phyloP scores from a whole-genome alignment of 768 basidiomycete genomes.

The Mrakia gelida region DNA sequence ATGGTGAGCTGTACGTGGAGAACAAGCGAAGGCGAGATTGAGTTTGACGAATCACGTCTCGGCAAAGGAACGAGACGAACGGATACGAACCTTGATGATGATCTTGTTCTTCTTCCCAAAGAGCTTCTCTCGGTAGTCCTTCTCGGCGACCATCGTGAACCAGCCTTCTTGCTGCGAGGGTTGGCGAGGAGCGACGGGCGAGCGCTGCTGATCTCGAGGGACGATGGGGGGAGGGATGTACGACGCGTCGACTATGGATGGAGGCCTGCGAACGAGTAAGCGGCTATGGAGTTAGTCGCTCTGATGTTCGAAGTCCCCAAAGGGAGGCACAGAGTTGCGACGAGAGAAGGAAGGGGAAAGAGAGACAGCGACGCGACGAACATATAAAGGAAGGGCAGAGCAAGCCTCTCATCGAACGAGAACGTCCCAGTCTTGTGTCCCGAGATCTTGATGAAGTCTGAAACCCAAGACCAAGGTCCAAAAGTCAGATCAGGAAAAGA shows the following conservation, averaged over 20 bases:
- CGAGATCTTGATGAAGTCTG: slow-evolving; percentile 15
- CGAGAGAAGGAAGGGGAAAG: background rate
- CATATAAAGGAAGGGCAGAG: slow-evolving; percentile 11
- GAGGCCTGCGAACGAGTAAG: too few relatives aligned
- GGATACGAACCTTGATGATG: background rate
- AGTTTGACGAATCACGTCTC: too few relatives aligned
- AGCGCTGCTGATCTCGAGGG: background rate
- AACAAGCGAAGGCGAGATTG: background rate
- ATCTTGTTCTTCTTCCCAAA: slow-evolving; percentile 1
- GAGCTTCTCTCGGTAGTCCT: background rate
- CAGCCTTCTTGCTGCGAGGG: background rate
- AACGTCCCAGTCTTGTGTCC: background rate
- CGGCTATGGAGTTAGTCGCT: too few relatives aligned
- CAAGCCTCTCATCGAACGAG: background rate
- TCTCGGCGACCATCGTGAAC: background rate
- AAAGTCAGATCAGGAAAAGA: background rate
- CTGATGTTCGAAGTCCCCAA: too few relatives aligned
- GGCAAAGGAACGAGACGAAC: background rate
- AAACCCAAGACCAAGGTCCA: background rate
- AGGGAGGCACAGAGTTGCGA: too few relatives aligned
- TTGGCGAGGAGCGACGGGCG: background rate
- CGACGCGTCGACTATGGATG: background rate
- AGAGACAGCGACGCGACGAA: background rate
- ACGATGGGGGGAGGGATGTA: background rate
- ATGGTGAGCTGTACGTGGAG: background rate